A percentile compares a stretch with the other conserved stretches of the same genome.
Evolutionary conservation across 2,329 filamentous ascomycete genomes (phyloP).

Genomic region (Claviceps maximensis): DNA sequence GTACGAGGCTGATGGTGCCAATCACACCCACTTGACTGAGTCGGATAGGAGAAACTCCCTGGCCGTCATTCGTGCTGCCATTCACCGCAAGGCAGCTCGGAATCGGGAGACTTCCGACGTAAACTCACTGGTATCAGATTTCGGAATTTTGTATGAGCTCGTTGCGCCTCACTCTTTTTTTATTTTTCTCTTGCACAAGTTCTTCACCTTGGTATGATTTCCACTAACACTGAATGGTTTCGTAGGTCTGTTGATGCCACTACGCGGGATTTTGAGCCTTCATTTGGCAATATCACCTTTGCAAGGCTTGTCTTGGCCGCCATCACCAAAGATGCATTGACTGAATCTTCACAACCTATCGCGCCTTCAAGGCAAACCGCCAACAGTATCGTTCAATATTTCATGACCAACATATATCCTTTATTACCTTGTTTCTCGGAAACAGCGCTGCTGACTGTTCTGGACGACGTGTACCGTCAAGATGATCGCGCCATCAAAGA

Average conservation of each 20-base stretch:
- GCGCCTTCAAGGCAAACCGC: conserved; percentile 61
- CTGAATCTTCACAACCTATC: conserved; percentile 42
- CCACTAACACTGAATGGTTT: not conserved
- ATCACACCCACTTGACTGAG: conserved; percentile 11
- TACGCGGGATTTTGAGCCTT: conserved; percentile 83
- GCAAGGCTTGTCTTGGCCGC: conserved; percentile 78
- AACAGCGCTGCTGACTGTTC: conserved; percentile 58
- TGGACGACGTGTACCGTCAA: conserved; percentile 71
- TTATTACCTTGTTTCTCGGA: conserved; percentile 77
- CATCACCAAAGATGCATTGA: conserved; percentile 59
- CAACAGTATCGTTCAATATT: conserved; percentile 62
- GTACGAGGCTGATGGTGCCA: conserved; percentile 40
- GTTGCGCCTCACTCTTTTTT: not conserved
- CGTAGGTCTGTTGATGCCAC: conserved; percentile 82
- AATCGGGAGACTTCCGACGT: conserved; percentile 71
- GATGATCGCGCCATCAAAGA: conserved; percentile 48
- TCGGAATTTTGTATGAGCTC: conserved; percentile 66
- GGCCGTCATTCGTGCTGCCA: conserved; percentile 46
- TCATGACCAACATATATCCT: conserved; percentile 68
- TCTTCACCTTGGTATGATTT: not conserved
- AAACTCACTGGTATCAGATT: conserved; percentile 84
- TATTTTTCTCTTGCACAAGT: not conserved
- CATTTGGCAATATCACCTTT: conserved; percentile 82
- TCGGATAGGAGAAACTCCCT: conserved; percentile 51
- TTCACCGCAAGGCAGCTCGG: conserved; percentile 50